Conservation (phyloP, 1,139 yeast genomes). For the Kodamaea alishanica region DNA sequence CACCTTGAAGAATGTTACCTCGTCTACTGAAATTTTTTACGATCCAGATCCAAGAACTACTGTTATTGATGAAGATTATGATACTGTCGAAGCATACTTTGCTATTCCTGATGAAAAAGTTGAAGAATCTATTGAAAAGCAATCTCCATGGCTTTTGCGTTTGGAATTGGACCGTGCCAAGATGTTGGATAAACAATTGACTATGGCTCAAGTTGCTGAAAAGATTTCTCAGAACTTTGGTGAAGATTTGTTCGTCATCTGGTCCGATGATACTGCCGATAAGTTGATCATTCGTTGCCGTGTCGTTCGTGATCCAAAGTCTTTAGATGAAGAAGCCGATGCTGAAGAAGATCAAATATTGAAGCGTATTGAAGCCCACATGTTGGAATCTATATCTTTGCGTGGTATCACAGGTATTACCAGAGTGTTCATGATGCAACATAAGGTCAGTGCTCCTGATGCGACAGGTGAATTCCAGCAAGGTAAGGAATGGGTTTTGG, state of each 20-base stretch:
- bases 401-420: conserved; percentile 96
- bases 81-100: conserved; percentile 94
- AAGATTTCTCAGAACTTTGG: conserved; percentile 91
- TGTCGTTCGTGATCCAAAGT: conserved; percentile 94
- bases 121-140: conserved; percentile 87
- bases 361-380: conserved; percentile 91
- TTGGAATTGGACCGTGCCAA: conserved; percentile 96
- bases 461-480: conserved; percentile 82
- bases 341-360: conserved; percentile 97
- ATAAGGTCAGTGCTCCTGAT: conserved; percentile 75
- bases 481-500: conserved; percentile 96
- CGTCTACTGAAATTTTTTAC: conserved; percentile 95
- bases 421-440: conserved; percentile 92
- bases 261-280: conserved; percentile 99
- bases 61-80: conserved; percentile 92
- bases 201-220: conserved; percentile 98
- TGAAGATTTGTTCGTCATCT: conserved; percentile 91
- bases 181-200: conserved; percentile 95
- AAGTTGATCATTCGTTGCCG: conserved; percentile 96
- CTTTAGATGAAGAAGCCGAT: conserved; percentile 88
- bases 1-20: conserved; percentile 88
- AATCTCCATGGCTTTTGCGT: conserved; percentile 97
- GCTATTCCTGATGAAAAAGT: conserved; percentile 98
- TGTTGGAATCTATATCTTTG: conserved; percentile 90
- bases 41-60: conserved; percentile 98